Evolutionary conservation across 2,329 filamentous ascomycete genomes (phyloP), one percentile per base, ranked within the genome.

Genomic region (Claviceps paspali): DNA sequence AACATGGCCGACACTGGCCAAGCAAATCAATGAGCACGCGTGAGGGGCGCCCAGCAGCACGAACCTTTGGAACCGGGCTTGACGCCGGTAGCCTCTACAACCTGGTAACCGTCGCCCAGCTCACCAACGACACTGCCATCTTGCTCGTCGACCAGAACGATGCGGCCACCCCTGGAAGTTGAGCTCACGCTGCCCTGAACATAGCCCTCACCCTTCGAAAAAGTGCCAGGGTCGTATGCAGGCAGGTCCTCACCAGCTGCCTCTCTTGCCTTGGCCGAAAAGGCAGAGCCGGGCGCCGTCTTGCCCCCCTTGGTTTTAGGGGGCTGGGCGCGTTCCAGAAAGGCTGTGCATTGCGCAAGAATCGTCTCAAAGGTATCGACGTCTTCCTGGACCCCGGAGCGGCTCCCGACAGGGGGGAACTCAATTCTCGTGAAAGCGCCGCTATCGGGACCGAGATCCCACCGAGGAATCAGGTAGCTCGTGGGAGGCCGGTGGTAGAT

Each of bases 311-410:
- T 48, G 21, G 52, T 43, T 44, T 58, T 62, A 8, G 73, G 77
- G 6, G 82, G 76, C 29, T 78, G 67, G 8, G 83, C 79, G 31
- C 86, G 76, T 58, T 96, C 88, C 4, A 94, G 72, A 56, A 98
- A 96, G 2, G 88, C 84, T 2, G 88, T 96, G 59, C 88, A 96
- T 61, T 96, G 86, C n/a, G 88, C 88, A 35, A 96, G 69, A 45
- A 96, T 96, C 3, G 88, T 95, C 65, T 96, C 88, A 52, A 95
- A 96, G 1, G 88, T 96, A 54, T 95, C 86, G 29, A 93, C 69
- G 55, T 95, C 88, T 55, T 96, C 87, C 56, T 95, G 86, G 1
- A 82, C 73, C 19, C 82, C 79, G 24, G 72, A 67, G 24, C 82
- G 77, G 42, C 67, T 76, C 15, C 83, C 83, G 18, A 82, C 64